Base-by-base conservation (phyloP, 306 rosid species). In the Castanea crenata region DNA sequence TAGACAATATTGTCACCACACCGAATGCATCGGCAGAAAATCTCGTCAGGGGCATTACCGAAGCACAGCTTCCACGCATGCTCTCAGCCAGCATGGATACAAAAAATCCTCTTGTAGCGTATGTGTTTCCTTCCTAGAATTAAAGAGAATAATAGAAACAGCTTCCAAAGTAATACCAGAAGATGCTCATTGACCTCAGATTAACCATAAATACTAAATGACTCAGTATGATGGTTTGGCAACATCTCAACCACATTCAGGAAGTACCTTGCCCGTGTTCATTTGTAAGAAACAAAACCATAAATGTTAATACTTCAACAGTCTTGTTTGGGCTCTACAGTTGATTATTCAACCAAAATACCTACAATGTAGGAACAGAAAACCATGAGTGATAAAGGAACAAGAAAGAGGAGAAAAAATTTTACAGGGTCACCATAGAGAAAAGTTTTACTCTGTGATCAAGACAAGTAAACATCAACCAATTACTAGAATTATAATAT, bases 31-130 rank as follows among this genome's bases (percentile, higher is more conserved):
- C 99, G 97, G 98, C 92, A 95, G 91, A 86, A 82, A 87, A 70
- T 81, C 96, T 95, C 84, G 97, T 85, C 99, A 78, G 99, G 98
- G 97, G 99, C 99, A 95, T 95, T 91, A 92, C 99, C 96, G 88
- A 90, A 85, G 72, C 91, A 92, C 97, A 90, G 90, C 90, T 90
- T 95, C 98, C 94, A 95, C 91, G 98, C 98, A 95, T 95, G 93
- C 99, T 95, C 94, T 90, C 98, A 85, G 91, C 92, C 97, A 95
- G 97, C 95, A 92, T 95, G 97, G 97, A 95, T 90, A 84, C 97
- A 69, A 80, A 85, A 83, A 89, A 83, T 70, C 92, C 93, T 86
- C 88, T 35, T 69, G 86, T 73, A 85, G 87, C 77, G 34, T 49
- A 63, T 21, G 73, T 10, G 84, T 84, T 85, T 86, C 75, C 87